Base-by-base conservation (phyloP, 257 asterid species). In the Handroanthus guayacan region DNA sequence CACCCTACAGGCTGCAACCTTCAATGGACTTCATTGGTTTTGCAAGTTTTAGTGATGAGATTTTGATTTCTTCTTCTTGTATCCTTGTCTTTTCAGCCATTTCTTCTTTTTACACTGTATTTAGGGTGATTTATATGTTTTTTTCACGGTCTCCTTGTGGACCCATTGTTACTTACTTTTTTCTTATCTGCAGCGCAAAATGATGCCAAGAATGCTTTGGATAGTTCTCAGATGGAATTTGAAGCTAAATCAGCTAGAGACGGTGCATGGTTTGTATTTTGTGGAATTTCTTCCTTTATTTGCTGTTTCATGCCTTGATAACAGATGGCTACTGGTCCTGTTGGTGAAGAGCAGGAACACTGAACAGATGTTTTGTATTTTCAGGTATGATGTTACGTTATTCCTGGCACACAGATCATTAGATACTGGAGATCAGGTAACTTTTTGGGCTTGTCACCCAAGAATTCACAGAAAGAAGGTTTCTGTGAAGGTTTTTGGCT, bases 191-290 rank as follows among this genome's bases (percentile, higher is more conserved):
- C 86, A 83, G 85, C 63, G n/a, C 86, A 75, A 87, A 79, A 38
- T 83, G 84, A 75, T 45, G 84, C 74, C 65, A 82, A 62, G 84
- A 83, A 73, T 80, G 81, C 78, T 70, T 52, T 84, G 17, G 91
- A 87, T 71, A 85, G 73, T 74, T 52, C 82, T 55, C 87, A 75
- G 77, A 80, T 87, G 91, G 94, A 89, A 79, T 89, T 83, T 81
- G 94, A 89, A 83, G 91, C 94, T 54, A 85, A 83, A 82, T 89
- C 94, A 74, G 86, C 91, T 50, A 84, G 94, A 62, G 94, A 89
- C 75, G 94, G 94, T 82, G 94, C 94, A 82, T 90, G 96, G 96
- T 88, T 75, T 56, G 89, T 85, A 62, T 60, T 75, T 70, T 62
- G 13, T 34, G 45, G 12, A 67, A 43, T 67, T 31, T 44, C 31